phyloP scores from a whole-genome alignment of 805 yeast species.

The Isabelozyma pseudorhagii region DNA sequence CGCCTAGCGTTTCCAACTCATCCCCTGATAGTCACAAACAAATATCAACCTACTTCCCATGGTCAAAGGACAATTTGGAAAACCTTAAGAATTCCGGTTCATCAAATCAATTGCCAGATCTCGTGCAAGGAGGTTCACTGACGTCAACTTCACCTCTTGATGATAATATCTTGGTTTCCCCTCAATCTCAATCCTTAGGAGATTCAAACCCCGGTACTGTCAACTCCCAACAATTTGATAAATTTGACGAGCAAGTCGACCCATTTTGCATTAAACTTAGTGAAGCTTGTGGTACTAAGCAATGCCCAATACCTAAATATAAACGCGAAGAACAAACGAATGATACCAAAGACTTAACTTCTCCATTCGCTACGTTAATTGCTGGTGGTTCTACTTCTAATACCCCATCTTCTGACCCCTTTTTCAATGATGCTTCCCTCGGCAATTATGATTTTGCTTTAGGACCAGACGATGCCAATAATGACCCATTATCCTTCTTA shows the following conservation, averaged over 20 bases:
- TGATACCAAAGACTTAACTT: neutral
- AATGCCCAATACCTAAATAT: conserved; percentile 60
- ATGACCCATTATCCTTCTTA: conserved; percentile 47
- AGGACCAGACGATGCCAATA: conserved; percentile 8
- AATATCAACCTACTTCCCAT: conserved; percentile 57
- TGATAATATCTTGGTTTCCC: conserved; percentile 32
- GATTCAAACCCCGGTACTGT: conserved; percentile 11
- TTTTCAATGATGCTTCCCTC: conserved; percentile 8
- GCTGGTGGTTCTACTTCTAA: neutral
- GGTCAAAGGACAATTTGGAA: conserved; percentile 27
- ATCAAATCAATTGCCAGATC: conserved; percentile 25
- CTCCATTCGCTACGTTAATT: neutral
- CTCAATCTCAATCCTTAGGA: conserved; percentile 20
- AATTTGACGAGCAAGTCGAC: conserved; percentile 65
- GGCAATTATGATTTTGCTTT: conserved; percentile 7
- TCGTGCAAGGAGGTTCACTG: conserved; percentile 33
- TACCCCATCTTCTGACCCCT: conserved; percentile 8
- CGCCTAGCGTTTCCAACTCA: neutral
- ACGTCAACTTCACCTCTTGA: conserved; percentile 37
- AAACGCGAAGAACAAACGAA: conserved; percentile 8
- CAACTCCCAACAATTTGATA: conserved; percentile 7
- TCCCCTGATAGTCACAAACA: conserved; percentile 1
- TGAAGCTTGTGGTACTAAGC: conserved; percentile 79
- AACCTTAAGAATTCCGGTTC: conserved; percentile 1
- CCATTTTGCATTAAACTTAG: conserved; percentile 74